These are phyloP conservation scores for Pyricularia pennisetigena DNA, from an alignment of 2,329 filamentous ascomycete species.

Conservation along the genomic window DNA sequence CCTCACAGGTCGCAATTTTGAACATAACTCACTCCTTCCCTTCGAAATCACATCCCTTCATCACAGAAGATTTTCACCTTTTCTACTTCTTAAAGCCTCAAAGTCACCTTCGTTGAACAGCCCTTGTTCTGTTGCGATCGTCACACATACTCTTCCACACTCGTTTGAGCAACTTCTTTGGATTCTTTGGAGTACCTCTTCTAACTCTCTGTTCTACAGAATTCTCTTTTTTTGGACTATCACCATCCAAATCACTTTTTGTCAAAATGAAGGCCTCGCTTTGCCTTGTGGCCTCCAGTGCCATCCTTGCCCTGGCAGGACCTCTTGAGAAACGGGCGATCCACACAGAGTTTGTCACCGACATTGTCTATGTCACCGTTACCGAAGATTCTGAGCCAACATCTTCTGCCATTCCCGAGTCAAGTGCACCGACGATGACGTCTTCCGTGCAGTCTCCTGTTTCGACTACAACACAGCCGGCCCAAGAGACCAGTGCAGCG, in stretches of 20 bases:
- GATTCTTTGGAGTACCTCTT: constrained; percentile 5
- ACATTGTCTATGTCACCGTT: constrained; percentile 34
- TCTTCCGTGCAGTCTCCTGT: not conserved
- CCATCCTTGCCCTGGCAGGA: constrained; percentile 32
- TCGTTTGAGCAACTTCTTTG: constrained; percentile 10
- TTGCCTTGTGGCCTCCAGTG: constrained; percentile 32
- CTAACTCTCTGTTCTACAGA: constrained; percentile 4
- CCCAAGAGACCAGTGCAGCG: not conserved
- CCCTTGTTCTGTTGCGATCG: not conserved
- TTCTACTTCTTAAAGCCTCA: not conserved
- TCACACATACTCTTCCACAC: constrained; percentile 5
- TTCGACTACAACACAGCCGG: not conserved
- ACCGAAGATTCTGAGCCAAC: constrained; percentile 17
- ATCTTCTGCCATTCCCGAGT: not conserved
- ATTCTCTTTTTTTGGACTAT: constrained; percentile 8
- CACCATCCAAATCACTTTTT: constrained; percentile 4
- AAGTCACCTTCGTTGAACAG: not conserved
- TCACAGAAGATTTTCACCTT: not conserved
- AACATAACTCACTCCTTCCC: not conserved
- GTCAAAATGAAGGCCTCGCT: constrained; percentile 40
- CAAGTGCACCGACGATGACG: not conserved
- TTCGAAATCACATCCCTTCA: not conserved
- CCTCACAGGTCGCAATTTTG: not conserved
- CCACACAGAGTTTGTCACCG: constrained; percentile 29
- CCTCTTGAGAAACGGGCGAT: constrained; percentile 31